phyloP scores from a whole-genome alignment of 495 filamentous ascomycete species.

The Haplographium delicatum region DNA sequence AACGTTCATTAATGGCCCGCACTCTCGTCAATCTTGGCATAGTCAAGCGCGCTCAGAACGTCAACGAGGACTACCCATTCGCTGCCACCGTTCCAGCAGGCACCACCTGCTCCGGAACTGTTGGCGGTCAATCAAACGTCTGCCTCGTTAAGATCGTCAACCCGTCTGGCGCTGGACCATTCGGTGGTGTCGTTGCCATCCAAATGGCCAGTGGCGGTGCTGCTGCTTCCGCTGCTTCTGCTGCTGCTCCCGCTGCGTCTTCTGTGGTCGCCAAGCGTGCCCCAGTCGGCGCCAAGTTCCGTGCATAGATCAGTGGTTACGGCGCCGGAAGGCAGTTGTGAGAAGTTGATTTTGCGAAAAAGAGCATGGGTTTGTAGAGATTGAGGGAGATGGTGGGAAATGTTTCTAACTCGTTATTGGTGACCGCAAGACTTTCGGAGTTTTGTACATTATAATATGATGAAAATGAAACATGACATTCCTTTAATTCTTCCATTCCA shows the following conservation, averaged over 20 bases:
- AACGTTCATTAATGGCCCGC: slow-evolving; percentile 23
- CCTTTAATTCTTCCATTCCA: slow-evolving; percentile 2
- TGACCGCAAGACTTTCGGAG: neutral
- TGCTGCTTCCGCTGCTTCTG: slow-evolving; percentile 1
- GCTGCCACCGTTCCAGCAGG: slow-evolving; percentile 29
- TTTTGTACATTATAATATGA: neutral
- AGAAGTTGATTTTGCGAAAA: neutral
- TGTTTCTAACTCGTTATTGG: slow-evolving; percentile 2
- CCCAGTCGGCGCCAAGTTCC: slow-evolving; percentile 22
- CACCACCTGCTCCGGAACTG: slow-evolving; percentile 30
- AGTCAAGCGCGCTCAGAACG: slow-evolving; percentile 30
- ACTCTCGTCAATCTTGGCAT: slow-evolving; percentile 23
- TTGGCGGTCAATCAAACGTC: slow-evolving; percentile 27
- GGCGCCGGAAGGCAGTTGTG: neutral
- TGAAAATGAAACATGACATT: slow-evolving; percentile 9
- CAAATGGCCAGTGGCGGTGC: slow-evolving; percentile 27
- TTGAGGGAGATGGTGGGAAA: slow-evolving; percentile 1
- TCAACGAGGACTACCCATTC: slow-evolving; percentile 33
- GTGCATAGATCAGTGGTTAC: slow-evolving; percentile 12
- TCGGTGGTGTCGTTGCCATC: slow-evolving; percentile 35
- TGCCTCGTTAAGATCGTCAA: slow-evolving; percentile 38
- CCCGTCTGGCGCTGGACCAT: slow-evolving; percentile 31
- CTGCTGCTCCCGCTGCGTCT: slow-evolving; percentile 4
- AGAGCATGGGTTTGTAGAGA: neutral
- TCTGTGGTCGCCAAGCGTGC: neutral